Percentiles rank a stretch among this genome's conserved stretches.
phyloP scores from a whole-genome alignment of 768 basidiomycete species.

The Tylopilus sp. region DNA sequence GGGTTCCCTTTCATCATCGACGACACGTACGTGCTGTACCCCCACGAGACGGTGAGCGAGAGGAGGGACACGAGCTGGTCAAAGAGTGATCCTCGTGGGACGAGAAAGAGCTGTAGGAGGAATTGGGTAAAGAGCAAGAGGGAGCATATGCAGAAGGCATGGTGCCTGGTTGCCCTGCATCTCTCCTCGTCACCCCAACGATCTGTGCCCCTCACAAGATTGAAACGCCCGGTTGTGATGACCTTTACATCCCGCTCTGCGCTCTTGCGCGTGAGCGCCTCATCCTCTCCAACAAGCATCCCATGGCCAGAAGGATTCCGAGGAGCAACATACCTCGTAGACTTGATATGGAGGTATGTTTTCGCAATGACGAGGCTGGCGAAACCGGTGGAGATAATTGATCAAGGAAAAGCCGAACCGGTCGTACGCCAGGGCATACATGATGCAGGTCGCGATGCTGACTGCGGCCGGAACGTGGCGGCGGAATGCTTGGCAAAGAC shows the following conservation, averaged over 20 bases:
- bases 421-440: conserved; percentile 24
- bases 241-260: conserved; percentile 24
- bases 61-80: conserved; percentile 34
- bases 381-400: conserved; percentile 29
- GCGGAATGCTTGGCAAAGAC: conserved; percentile 1
- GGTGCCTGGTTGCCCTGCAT: no score
- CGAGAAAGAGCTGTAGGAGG: conserved; percentile 32
- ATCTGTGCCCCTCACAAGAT: conserved; percentile 11
- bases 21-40: conserved; percentile 32
- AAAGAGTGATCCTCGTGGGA: conserved; percentile 33
- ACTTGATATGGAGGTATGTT: conserved; percentile 16
- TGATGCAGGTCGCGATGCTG: conserved; percentile 24
- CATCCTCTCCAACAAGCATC: conserved; percentile 14
- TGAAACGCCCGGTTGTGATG: conserved; percentile 30
- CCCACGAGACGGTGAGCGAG: conserved; percentile 33
- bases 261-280: conserved; percentile 29
- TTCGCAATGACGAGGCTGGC: conserved; percentile 25
- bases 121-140: conserved; percentile 30
- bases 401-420: conserved; percentile 33
- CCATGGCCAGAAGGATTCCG: conserved; percentile 30
- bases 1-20: conserved; percentile 35
- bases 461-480: conserved; percentile 16
- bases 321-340: conserved; percentile 12
- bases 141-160: no score
- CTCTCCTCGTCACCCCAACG: no score